Percentiles rank a stretch among this genome's conserved stretches.
Conservation (phyloP, 1,284 basidiomycete genomes). For the Cutaneotrichosporon daszewskae region DNA sequence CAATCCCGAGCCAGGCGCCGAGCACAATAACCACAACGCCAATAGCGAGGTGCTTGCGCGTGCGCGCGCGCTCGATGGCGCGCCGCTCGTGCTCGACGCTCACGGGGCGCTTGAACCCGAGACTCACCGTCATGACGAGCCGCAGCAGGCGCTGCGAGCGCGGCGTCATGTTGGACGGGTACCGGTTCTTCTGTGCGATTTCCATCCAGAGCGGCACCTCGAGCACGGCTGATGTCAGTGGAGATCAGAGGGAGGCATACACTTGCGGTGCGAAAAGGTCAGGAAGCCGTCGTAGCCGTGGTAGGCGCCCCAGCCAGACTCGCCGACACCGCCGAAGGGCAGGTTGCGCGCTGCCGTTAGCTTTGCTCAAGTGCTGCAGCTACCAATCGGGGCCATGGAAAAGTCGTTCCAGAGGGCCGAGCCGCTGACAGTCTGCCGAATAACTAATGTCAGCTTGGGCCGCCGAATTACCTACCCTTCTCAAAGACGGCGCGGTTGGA, state of each 20-base stretch:
- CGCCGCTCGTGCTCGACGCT: conserved; percentile 36
- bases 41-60: conserved; percentile 11
- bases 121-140: conserved; percentile 21
- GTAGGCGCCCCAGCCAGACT: conserved; percentile 45
- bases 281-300: conserved; percentile 44
- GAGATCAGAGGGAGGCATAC: background rate
- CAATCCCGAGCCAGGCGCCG: conserved; percentile 15
- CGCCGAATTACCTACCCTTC: conserved; percentile 25
- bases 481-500: conserved; percentile 29
- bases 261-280: conserved; percentile 43
- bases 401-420: conserved; percentile 47
- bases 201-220: conserved; percentile 30
- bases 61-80: conserved; percentile 3
- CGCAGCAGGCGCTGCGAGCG: conserved; percentile 21
- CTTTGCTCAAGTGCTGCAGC: conserved; percentile 1
- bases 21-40: conserved; percentile 10
- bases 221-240: conserved; percentile 23
- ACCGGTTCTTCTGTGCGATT: conserved; percentile 26
- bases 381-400: conserved; percentile 28
- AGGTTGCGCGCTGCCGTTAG: conserved; percentile 29
- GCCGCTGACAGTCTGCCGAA: conserved; percentile 38
- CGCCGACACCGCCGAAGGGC: conserved; percentile 47
- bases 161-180: conserved; percentile 29
- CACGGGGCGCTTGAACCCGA: conserved; percentile 30
- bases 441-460: conserved; percentile 23